Base-by-base conservation (phyloP, 106 monocot genomes). In the Dendrobium chrysotoxum region DNA sequence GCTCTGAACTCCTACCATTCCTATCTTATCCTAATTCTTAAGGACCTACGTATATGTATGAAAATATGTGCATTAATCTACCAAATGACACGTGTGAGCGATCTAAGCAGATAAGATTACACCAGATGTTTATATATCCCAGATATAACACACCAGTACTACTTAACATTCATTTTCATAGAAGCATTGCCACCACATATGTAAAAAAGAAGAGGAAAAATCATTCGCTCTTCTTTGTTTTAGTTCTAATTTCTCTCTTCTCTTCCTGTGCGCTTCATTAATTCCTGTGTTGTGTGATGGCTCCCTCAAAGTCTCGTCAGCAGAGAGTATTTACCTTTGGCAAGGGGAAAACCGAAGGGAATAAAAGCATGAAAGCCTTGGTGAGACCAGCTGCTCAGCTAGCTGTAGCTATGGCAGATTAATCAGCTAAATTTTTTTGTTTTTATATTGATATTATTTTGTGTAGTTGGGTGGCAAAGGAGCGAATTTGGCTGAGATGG, bases 401-500 rank as follows among this genome's bases (percentile, higher is more conserved):
- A 41, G 64, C 11, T 7, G 12, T 28, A 31, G 25, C 9, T 67
- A 42, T 68, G 28, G 15, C 39, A 30, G 44, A 26, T 47, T 15
- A 12, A 57, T 78, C 4, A 2, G 35, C 0, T 35, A 35, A 35
- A 35, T 2, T 57, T 18, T 70, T 21, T 9, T 12, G 0, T 25
- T 65, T 65, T 21, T 21, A 46, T 46, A 12, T 46, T 46, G 1
- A 15, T 0, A 0, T 50, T 50, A 13, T 50, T 75, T 12, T 3
- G 9, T 76, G 15, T 78, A 97, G 96, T 47, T 97, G 61, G 97
- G 97, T 11, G 97, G 97, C 4, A 97, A 97, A 50, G 97, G 97
- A 2, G 97, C 96, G 40, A 97, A 97, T 84, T 53, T 97, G 86
- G 97, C 97, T 50, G 97, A 97, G 81, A 97, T 97, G 94, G 87